Percentiles rank a stretch among this genome's conserved stretches.
Conservation (phyloP, 306 rosid genomes). For the Vigna radiata region DNA sequence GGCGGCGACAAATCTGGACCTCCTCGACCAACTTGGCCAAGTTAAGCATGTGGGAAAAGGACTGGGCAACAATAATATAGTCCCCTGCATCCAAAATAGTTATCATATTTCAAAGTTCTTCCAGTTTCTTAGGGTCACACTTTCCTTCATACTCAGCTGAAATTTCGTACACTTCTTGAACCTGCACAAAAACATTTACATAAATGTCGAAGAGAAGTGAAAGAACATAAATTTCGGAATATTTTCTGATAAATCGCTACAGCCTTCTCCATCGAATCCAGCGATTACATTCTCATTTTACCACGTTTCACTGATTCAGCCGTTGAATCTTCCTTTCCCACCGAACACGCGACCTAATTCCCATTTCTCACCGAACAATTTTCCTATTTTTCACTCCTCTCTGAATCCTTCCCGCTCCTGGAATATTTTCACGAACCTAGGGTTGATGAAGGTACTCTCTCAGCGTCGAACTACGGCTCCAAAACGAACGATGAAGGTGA, state of each 20-base stretch:
- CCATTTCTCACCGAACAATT: no score
- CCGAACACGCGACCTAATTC: no score
- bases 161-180: slow-evolving; percentile 95
- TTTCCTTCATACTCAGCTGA: slow-evolving; percentile 96
- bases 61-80: slow-evolving; percentile 86
- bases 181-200: slow-evolving; percentile 55
- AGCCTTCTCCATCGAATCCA: no score
- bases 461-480: no score
- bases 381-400: no score
- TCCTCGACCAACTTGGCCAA: slow-evolving; percentile 99
- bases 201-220: slow-evolving; percentile 23
- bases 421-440: no score
- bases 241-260: not conserved
- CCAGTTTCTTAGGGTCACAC: slow-evolving; percentile 81
- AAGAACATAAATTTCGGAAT: not conserved
- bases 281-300: no score
- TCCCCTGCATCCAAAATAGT: slow-evolving; percentile 96
- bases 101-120: slow-evolving; percentile 80
- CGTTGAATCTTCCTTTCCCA: no score
- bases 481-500: no score
- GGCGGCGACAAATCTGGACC: slow-evolving; percentile 90
- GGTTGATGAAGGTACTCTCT: no score
- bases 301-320: no score
- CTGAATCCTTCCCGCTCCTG: no score
- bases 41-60: slow-evolving; percentile 98